Evolutionary conservation across 306 rosid genomes (phyloP).

Genomic region (Rosa lucieae): DNA sequence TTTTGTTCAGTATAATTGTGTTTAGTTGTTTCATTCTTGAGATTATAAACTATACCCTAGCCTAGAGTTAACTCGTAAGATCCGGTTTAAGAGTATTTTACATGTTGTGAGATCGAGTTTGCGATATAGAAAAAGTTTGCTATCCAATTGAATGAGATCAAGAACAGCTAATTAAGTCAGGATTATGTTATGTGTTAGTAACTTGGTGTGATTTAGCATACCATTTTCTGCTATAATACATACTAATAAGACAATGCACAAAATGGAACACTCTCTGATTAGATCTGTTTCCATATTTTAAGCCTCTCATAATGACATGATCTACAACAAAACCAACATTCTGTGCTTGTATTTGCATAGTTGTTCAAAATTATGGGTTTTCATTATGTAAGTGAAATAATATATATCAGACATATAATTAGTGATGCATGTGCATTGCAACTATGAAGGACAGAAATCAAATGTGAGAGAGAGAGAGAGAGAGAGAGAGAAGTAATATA

Average conservation of each 20-base stretch:
- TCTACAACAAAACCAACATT: constrained; percentile 2
- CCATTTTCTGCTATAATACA: constrained; percentile 8
- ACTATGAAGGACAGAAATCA: constrained; percentile 4
- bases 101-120: neutral
- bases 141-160: neutral
- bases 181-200: neutral
- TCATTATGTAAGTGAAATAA: constrained; percentile 1
- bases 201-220: neutral
- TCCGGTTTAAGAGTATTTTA: neutral
- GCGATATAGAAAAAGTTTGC: neutral
- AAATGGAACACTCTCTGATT: neutral
- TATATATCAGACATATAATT: neutral
- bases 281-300: constrained; percentile 13
- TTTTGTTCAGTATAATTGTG: neutral
- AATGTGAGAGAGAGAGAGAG: constrained; percentile 27
- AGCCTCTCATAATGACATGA: constrained; percentile 5
- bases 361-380: constrained; percentile 4
- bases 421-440: neutral
- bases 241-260: neutral
- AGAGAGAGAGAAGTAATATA: constrained; percentile 30
- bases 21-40: neutral
- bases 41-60: neutral
- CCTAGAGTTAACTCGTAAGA: neutral
- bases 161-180: neutral
- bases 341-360: neutral